Base-by-base conservation (phyloP, 352 stramenopile species). In the Pythium coloratum region DNA sequence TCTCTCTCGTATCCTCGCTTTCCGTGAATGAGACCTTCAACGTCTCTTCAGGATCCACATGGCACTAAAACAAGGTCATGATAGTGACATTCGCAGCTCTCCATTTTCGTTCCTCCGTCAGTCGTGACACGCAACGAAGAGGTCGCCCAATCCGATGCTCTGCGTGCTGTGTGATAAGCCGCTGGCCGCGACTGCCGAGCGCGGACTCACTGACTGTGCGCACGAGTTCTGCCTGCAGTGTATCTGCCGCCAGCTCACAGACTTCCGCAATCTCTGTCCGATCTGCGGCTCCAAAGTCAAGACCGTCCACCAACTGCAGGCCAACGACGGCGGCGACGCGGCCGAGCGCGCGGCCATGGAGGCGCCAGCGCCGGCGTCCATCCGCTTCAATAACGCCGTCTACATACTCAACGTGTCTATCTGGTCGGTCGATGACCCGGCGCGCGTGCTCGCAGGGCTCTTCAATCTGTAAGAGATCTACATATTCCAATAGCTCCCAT, bases 141-240 rank as follows among this genome's bases (percentile, higher is more conserved):
- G 20, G 20, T 24, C n/a, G 16, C 51, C 5, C 13, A 5, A 38
- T 24, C 38, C 5, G 6, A 73, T 83, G 47, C 70, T 72, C 20
- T 92, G 84, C 57, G 75, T 88, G 18, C 70, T 92, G 24, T 92
- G 84, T 46, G 80, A 88, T 47, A 44, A 57, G 47, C 59, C 61
- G 36, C 71, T 92, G 58, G 69, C 79, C 24, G 6, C 42, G 2
- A 61, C 64, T n/a, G 71, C 67, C 2, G 70, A 74, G 36, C 85
- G 83, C 26, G 85, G 84, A 46, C 62, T 93, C 47, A 92, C 85
- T 12, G 84, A 95, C 71, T 95, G 87, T 62, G 76, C 80, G 33
- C 87, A 95, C 67, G 84, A 92, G 70, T 95, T 93, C 60, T 93
- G 87, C 42, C 77, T 94, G 58, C 64, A 64, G 28, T 95, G 87